Evolutionary conservation across 176 grass and related monocot species (phyloP), one percentile per base, ranked within the genome.

Genomic region (Carex myosuroides): DNA sequence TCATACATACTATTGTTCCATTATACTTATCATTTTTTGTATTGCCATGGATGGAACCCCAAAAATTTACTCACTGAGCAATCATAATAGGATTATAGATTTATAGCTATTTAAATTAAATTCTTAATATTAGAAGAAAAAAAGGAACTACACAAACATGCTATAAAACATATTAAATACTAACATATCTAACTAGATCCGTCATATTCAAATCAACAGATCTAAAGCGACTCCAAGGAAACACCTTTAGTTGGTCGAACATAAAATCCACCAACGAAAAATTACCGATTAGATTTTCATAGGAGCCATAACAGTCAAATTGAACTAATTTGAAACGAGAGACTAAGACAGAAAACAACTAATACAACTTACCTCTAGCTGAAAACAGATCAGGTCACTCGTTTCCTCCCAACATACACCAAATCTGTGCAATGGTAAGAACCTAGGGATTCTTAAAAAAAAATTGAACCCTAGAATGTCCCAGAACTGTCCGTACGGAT

Each of bases 321-420:
- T 60, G 20, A 58, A 81, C 78, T 81, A 81, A 81, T 60, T 60
- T 20, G 16, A 81, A 10, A 81, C 56, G 16, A 57, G 16, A 62
- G 2, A 81, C 8, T 20, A 39, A 80, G 12, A 81, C 29, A 60
- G 26, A 78, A 78, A 9, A 14, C n/a, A 80, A 39, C 14, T 21
- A 8, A 37, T 39, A 41, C 30, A 60, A 63, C 57, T 81, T 83
- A 85, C 55, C 81, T 6, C 20, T 46, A 76, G 16, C 76, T 54
- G 16, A 35, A 74, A 70, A 72, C 85, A 84, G 85, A 90, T 90
- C 89, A 67, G 52, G 56, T 18, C 6, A 30, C 17, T 8, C 16
- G 13, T 60, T 69, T 8, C 22, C 52, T 63, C 74, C 39, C 29
- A 81, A 83, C 12, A 41, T 53, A 80, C 44, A 84, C 79, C 82